phyloP scores from a whole-genome alignment of 768 basidiomycete species.

The Exsudoporus frostii region DNA sequence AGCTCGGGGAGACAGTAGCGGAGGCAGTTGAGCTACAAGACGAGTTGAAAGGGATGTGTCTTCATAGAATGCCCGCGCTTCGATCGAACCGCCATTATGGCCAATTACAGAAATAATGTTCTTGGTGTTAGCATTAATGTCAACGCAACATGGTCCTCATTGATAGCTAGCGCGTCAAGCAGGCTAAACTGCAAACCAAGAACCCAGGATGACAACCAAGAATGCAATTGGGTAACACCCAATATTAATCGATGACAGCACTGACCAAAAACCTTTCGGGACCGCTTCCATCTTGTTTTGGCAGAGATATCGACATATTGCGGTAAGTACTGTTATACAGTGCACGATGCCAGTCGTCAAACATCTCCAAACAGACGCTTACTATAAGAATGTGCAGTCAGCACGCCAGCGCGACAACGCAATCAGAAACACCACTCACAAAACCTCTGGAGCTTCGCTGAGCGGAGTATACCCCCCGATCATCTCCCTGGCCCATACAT shows the following conservation, averaged over 20 bases:
- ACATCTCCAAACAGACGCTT: conserved; percentile 65
- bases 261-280: not conserved
- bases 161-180: not conserved
- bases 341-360: conserved; percentile 14
- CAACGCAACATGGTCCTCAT: not conserved
- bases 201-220: not conserved
- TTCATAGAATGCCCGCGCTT: not conserved
- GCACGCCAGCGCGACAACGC: not conserved
- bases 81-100: too few species aligned
- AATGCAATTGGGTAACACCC: not conserved
- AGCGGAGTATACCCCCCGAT: conserved; percentile 67
- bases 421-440: conserved; percentile 49
- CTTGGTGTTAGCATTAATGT: too few species aligned
- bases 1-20: not conserved
- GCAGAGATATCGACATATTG: not conserved
- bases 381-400: conserved; percentile 33
- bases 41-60: not conserved
- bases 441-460: conserved; percentile 63
- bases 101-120: not conserved
- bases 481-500: conserved; percentile 90
- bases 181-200: too few species aligned
- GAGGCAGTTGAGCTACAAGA: not conserved
- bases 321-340: conserved; percentile 10
- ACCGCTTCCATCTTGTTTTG: not conserved
- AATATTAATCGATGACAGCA: not conserved